These are phyloP conservation scores for Cyberlindnera euphorbiiphila DNA, from an alignment of 805 yeast species.

Conservation along the genomic window DNA sequence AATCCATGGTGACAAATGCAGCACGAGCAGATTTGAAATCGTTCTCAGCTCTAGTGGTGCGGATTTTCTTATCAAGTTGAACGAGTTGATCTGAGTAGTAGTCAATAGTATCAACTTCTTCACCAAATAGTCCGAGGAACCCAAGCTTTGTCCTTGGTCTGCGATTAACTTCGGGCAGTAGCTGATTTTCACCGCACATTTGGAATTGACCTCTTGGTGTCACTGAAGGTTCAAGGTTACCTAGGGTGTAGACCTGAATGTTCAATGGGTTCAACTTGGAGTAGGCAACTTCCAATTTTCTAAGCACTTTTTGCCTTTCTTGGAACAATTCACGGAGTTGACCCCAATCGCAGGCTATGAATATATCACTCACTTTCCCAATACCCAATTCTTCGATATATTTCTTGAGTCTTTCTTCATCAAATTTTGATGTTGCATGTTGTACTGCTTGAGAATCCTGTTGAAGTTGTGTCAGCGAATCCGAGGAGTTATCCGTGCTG, in stretches of 20 bases:
- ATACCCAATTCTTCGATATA: slow-evolving; percentile 77
- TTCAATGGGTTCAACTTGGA: slow-evolving; percentile 21
- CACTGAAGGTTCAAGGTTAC: slow-evolving; percentile 28
- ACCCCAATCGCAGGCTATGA: slow-evolving; percentile 84
- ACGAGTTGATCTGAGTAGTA: slow-evolving; percentile 64
- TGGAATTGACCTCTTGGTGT: slow-evolving; percentile 14
- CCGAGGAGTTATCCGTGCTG: slow-evolving; percentile 14
- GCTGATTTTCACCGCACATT: slow-evolving; percentile 4
- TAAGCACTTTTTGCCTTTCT: slow-evolving; percentile 49
- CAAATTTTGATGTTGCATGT: slow-evolving; percentile 24
- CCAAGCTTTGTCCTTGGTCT: slow-evolving; percentile 48
- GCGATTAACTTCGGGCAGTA: slow-evolving; percentile 2
- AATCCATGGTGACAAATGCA: slow-evolving; percentile 92
- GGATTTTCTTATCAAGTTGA: slow-evolving; percentile 66
- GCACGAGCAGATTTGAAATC: slow-evolving; percentile 71
- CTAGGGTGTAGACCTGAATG: slow-evolving; percentile 25
- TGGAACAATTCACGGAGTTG: slow-evolving; percentile 59
- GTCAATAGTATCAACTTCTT: slow-evolving; percentile 75
- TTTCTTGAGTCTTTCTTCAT: slow-evolving; percentile 60
- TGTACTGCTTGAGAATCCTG: slow-evolving; percentile 3
- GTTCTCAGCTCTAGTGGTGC: slow-evolving; percentile 38
- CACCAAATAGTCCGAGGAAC: slow-evolving; percentile 54
- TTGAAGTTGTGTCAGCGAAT: slow-evolving; percentile 3
- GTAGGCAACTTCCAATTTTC: slow-evolving; percentile 55
- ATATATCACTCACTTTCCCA: slow-evolving; percentile 74